Percentiles rank a stretch among this genome's conserved stretches.
phyloP scores from a whole-genome alignment of 345 rosid species.

The Psidium friedrichsthalianum region DNA sequence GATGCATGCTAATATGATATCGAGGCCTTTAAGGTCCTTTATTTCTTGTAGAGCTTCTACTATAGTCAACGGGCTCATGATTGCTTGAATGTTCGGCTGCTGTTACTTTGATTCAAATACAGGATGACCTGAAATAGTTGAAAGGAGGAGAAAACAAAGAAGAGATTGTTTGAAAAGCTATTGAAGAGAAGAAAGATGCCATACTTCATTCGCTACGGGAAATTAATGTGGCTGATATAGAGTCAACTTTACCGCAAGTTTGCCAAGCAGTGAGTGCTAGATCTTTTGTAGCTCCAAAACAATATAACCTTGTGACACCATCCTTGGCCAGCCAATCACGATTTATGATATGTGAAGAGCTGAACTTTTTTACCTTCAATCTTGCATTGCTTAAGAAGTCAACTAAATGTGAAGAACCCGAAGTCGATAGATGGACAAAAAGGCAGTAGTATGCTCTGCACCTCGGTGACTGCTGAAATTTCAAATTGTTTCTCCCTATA shows the following conservation, averaged over 20 bases:
- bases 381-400: too few species aligned
- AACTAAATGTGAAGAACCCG: too few species aligned
- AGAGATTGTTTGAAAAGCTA: conserved; percentile 48
- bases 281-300: not conserved
- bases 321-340: too few species aligned
- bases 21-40: not conserved
- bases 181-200: conserved; percentile 65
- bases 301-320: not conserved
- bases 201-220: conserved; percentile 92
- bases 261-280: conserved; percentile 55
- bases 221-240: conserved; percentile 85
- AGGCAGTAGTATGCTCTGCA: too few species aligned
- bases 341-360: too few species aligned
- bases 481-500: too few species aligned
- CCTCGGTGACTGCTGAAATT: too few species aligned
- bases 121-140: conserved; percentile 66
- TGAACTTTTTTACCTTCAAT: too few species aligned
- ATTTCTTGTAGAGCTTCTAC: not conserved
- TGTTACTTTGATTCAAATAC: conserved; percentile 58
- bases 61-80: not conserved
- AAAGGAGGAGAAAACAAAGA: conserved; percentile 53
- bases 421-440: too few species aligned
- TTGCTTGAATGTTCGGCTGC: conserved; percentile 39
- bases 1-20: not conserved
- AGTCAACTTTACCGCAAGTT: conserved; percentile 67